These are phyloP conservation scores for Crithidia acanthocephali DNA, from an alignment of 208 protist genomes.

Conservation along the genomic window DNA sequence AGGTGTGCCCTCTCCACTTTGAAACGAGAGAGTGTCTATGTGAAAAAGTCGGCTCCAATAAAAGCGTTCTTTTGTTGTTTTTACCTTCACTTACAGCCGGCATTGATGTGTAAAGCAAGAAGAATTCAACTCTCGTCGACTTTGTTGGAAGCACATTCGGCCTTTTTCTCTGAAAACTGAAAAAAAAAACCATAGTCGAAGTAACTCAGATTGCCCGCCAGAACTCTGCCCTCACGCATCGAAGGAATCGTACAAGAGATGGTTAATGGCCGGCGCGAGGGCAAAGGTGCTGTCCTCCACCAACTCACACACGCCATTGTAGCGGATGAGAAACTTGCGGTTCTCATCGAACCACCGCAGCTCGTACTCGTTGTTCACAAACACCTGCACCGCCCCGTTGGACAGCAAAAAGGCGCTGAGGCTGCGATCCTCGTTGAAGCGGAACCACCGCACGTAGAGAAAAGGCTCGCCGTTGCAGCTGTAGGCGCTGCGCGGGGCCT, in stretches of 20 bases:
- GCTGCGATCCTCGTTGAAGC: conserved; percentile 69
- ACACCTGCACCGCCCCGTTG: conserved; percentile 83
- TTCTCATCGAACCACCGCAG: conserved; percentile 86
- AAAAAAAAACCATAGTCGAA: neutral
- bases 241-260: conserved; percentile 73
- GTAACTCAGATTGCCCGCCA: neutral
- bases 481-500: conserved; percentile 66
- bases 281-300: conserved; percentile 74
- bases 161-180: neutral
- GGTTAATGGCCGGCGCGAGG: conserved; percentile 61
- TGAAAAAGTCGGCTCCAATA: too few relatives aligned
- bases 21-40: too few relatives aligned
- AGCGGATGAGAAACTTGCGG: conserved; percentile 82
- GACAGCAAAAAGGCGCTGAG: conserved; percentile 86
- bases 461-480: conserved; percentile 71
- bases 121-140: too few relatives aligned
- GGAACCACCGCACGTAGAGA: conserved; percentile 90
- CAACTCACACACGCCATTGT: conserved; percentile 87
- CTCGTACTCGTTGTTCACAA: conserved; percentile 83
- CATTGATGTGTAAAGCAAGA: too few relatives aligned
- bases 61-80: too few relatives aligned
- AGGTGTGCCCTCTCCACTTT: too few relatives aligned
- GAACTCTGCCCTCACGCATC: conserved; percentile 26
- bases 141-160: too few relatives aligned
- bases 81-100: too few relatives aligned